Evolutionary conservation across 768 basidiomycete genomes (phyloP).

Genomic region (Russula abietina): DNA sequence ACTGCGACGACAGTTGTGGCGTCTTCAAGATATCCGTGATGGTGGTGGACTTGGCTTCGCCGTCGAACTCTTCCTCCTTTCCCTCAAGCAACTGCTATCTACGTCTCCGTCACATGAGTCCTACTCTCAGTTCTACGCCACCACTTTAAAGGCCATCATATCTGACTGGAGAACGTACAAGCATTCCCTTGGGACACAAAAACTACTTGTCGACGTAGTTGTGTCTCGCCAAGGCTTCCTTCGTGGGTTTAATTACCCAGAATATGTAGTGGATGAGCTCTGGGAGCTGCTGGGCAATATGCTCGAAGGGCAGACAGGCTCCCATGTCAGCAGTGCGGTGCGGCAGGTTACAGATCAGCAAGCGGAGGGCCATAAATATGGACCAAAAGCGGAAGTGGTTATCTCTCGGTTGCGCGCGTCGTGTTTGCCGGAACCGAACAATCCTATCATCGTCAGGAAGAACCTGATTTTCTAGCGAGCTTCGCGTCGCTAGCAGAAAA

Average conservation of each 20-base stretch:
- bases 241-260: not conserved
- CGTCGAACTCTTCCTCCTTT: slow-evolving; percentile 10
- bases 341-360: not conserved
- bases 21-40: not conserved
- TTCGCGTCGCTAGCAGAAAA: too few relatives aligned
- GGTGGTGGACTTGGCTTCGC: slow-evolving; percentile 8
- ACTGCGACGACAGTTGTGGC: not conserved
- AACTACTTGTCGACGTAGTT: slow-evolving; percentile 28
- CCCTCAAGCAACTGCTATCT: not conserved
- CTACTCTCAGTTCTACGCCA: not conserved
- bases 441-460: too few relatives aligned
- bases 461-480: too few relatives aligned
- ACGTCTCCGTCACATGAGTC: not conserved
- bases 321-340: not conserved
- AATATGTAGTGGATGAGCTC: not conserved
- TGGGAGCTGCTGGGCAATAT: not conserved
- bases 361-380: not conserved
- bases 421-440: not conserved
- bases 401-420: not conserved
- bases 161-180: slow-evolving; percentile 9
- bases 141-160: slow-evolving; percentile 3
- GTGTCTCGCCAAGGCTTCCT: slow-evolving; percentile 27
- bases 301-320: not conserved
- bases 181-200: slow-evolving; percentile 10
- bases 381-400: not conserved